Evolutionary conservation across 148 eudicot species (phyloP), one percentile per base, ranked within the genome.

Genomic region (Diospyros kaki): DNA sequence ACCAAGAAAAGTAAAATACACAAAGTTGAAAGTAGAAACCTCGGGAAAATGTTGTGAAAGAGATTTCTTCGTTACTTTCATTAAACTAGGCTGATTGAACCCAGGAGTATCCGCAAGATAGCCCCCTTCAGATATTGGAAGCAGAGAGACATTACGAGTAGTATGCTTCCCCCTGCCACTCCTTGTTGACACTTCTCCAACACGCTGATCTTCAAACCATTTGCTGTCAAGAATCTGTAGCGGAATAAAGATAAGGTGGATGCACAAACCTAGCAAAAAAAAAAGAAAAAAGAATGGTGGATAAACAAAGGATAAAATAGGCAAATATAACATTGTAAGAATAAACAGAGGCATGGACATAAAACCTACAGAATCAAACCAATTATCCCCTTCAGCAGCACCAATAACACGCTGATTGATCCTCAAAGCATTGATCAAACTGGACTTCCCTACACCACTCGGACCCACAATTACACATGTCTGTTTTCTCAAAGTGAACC

Each of bases 121-220:
- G 56, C 98, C 98, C 53, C 97, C 97, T 74, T 84, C 97, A 77
- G 89, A 83, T 76, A 94, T 77, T 43, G 97, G 98, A 66, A 94
- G 96, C 83, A 94, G 72, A 52, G 97, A 90, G 28, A 94, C 97
- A 55, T 94, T 76, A 4, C 97, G 86, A 66, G 98, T 94, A 15
- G 98, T 94, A 73, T 94, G 98, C 81, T 92, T 94, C 70, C 98
- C 98, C 85, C 87, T 87, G 62, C 98, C 98, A 81, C 98, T 94
- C 83, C 93, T 92, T 59, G 89, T 81, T 66, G 98, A 94, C 65
- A 94, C 97, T 87, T 94, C 96, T 50, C 92, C 98, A 48, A 94
- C 96, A 67, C 87, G 91, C 76, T 94, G 98, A 75, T 92, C 93
- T 75, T 90, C 97, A 58, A 84, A 79, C 96, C 97, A 92, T 81